phyloP scores from a whole-genome alignment of 1,139 yeast genomes.

The Pichia sp. region DNA sequence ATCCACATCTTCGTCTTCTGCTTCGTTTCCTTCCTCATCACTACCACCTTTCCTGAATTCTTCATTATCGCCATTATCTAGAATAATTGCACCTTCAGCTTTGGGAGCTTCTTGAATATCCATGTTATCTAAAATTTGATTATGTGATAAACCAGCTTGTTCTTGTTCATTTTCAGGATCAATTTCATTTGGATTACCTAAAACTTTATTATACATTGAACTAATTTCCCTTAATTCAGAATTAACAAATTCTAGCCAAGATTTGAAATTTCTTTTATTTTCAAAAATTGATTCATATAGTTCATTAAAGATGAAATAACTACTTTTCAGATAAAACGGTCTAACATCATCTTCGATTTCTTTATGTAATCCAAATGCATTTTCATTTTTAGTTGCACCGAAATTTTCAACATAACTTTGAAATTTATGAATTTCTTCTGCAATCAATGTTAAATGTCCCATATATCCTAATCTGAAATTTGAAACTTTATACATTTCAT shows the following conservation, averaged over 20 bases:
- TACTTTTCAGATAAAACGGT: constrained; percentile 26
- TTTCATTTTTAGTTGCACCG: constrained; percentile 28
- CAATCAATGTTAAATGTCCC: constrained; percentile 94
- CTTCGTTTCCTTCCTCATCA: constrained; percentile 17
- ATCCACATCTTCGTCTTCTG: constrained; percentile 10
- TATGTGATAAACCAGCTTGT: constrained; percentile 11
- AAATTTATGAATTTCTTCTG: constrained; percentile 95
- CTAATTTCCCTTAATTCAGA: constrained; percentile 78
- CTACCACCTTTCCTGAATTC: constrained; percentile 12
- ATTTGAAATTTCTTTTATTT: constrained; percentile 20
- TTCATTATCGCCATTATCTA: constrained; percentile 30
- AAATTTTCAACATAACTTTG: constrained; percentile 34
- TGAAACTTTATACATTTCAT: constrained; percentile 42
- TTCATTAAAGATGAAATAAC: constrained; percentile 27
- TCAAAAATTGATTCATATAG: constrained; percentile 30
- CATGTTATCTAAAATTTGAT: constrained; percentile 13
- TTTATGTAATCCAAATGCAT: constrained; percentile 26
- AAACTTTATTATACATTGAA: constrained; percentile 86
- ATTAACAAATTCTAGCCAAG: constrained; percentile 82
- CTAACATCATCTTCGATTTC: constrained; percentile 25
- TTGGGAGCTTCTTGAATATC: constrained; percentile 16
- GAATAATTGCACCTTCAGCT: constrained; percentile 24
- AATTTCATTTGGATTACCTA: constrained; percentile 57
- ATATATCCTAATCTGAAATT: constrained; percentile 83
- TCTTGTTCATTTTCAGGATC: constrained; percentile 14